phyloP scores from a whole-genome alignment of 352 stramenopile genomes.

The Saprolegnia parasitica region DNA sequence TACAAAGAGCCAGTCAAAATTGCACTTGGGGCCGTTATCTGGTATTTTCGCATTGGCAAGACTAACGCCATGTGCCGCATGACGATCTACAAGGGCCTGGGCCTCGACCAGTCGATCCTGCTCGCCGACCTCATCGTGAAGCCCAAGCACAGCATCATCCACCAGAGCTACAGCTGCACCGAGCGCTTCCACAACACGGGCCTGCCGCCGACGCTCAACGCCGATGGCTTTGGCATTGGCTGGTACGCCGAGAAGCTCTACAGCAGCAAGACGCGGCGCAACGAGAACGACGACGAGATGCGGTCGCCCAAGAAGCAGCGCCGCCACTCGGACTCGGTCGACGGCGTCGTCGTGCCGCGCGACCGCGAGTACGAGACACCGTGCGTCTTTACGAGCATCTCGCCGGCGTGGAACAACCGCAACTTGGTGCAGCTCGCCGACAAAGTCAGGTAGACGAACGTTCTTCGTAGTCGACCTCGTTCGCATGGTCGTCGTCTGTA shows the following conservation, averaged over 20 bases:
- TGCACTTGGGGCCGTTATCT: no score
- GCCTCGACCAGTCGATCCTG: slow-evolving; percentile 30
- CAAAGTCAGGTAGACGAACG: slow-evolving; percentile 31
- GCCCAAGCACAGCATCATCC: slow-evolving; percentile 38
- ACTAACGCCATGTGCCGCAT: slow-evolving; percentile 25
- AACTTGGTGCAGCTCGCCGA: slow-evolving; percentile 37
- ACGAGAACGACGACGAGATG: slow-evolving; percentile 8
- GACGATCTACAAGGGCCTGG: slow-evolving; percentile 30
- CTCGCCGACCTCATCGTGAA: slow-evolving; percentile 35
- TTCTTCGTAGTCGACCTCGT: slow-evolving; percentile 37
- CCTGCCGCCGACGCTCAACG: slow-evolving; percentile 33
- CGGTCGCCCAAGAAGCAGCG: slow-evolving; percentile 27
- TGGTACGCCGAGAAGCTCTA: slow-evolving; percentile 36
- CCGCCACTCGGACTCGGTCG: slow-evolving; percentile 20
- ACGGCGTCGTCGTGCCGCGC: slow-evolving; percentile 25
- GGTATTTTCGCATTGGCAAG: background rate
- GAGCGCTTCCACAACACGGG: slow-evolving; percentile 35
- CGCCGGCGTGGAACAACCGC: slow-evolving; percentile 39
- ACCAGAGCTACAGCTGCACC: slow-evolving; percentile 36
- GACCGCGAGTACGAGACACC: slow-evolving; percentile 30
- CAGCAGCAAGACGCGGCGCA: slow-evolving; percentile 12
- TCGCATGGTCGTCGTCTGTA: slow-evolving; percentile 27
- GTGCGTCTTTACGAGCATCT: slow-evolving; percentile 36
- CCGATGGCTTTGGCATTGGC: slow-evolving; percentile 40
- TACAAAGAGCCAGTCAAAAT: no score